These are phyloP conservation scores for Gossypium rotundifolium DNA, from an alignment of 345 rosid species.

Conservation along the genomic window DNA sequence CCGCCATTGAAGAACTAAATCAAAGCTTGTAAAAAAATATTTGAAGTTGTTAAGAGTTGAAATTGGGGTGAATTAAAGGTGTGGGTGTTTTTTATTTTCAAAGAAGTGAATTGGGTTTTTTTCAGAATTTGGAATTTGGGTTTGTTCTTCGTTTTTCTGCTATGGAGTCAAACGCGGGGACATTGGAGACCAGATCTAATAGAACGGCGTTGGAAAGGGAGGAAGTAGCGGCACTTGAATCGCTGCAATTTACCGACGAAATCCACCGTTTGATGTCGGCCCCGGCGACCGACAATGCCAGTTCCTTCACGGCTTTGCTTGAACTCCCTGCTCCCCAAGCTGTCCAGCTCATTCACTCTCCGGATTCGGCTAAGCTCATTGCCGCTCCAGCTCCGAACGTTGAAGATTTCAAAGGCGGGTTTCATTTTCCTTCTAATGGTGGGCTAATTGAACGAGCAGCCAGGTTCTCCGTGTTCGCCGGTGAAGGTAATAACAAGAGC, in stretches of 20 bases:
- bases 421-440: slow-evolving; percentile 28
- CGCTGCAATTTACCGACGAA: slow-evolving; percentile 47
- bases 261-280: slow-evolving; percentile 37
- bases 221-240: slow-evolving; percentile 28
- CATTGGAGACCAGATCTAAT: slow-evolving; percentile 39
- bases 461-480: slow-evolving; percentile 32
- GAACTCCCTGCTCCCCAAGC: slow-evolving; percentile 62
- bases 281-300: slow-evolving; percentile 35
- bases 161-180: slow-evolving; percentile 39
- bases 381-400: background rate
- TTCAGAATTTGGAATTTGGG: slow-evolving; percentile 1
- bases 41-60: background rate
- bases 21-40: background rate
- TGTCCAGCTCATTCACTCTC: slow-evolving; percentile 51
- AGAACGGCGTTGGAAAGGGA: slow-evolving; percentile 15
- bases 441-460: slow-evolving; percentile 32
- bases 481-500: slow-evolving; percentile 24
- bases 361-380: slow-evolving; percentile 27
- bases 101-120: slow-evolving; percentile 1
- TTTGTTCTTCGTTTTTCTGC: background rate
- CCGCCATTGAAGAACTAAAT: slow-evolving; percentile 7
- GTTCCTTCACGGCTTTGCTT: slow-evolving; percentile 65
- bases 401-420: slow-evolving; percentile 22
- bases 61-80: slow-evolving; percentile 3
- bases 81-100: background rate